Evolutionary conservation across 768 basidiomycete genomes (phyloP), one percentile per base, ranked within the genome.

Genomic region (Suillus paluster): DNA sequence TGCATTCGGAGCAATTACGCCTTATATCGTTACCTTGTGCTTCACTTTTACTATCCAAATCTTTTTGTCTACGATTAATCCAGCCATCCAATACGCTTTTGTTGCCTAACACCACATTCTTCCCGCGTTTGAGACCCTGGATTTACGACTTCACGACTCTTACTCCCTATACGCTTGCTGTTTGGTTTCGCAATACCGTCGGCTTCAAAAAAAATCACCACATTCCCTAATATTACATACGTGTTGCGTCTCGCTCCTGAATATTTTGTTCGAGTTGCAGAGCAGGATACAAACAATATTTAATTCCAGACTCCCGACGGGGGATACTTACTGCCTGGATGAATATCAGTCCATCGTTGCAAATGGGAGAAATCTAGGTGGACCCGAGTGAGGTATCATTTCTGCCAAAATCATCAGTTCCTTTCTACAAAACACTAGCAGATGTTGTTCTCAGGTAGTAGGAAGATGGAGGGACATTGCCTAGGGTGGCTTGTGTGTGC

Each of bases 91-190:
- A 39, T 55, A 39, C 23, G 36, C 23, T 12, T 49, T 38, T 39
- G 54, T 55, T 55, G 4, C 54, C 36, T 55, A 38, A 39, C 23
- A 19, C 36, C 23, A 55, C 54, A 55, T 39, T 55, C 38, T 39
- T 55, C 53, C 25, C 9, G 17, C 38, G 54, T 55, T 39, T 55
- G 23, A 27, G 54, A 55, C 54, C 42, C 25, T 55, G 38, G 38
- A 55, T 55, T 55, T 55, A 55, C 25, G 54, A 55, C 38, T 55
- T 55, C 25, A 55, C 54, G 54, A 55, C 25, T 23, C 54, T 55
- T 39, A 38, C 21, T 38, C 34, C 17, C 10, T 54, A 36, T 54
- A 36, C 52, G 34, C 33, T 34, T 53, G 53, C 38, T 27, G 17
- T 39, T 25, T 55, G 23, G 19, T 10, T 55, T 25, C 23, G 17